Percentiles rank a stretch among this genome's conserved stretches.
These are phyloP conservation scores for Pneumocystis sp. DNA, from an alignment of 1,139 yeast species.

Conservation along the genomic window DNA sequence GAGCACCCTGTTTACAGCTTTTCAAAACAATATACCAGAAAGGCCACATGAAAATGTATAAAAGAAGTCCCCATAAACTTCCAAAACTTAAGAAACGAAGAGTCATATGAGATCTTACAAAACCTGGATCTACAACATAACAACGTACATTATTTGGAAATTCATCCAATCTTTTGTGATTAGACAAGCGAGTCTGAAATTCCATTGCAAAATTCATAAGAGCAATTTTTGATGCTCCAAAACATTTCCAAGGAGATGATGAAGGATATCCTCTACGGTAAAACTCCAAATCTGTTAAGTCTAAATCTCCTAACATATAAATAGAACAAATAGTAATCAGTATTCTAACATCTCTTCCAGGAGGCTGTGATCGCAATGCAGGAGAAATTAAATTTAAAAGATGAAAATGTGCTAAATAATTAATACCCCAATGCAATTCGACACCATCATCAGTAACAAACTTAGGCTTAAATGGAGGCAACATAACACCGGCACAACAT, in stretches of 20 bases:
- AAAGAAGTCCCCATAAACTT: conserved; percentile 47
- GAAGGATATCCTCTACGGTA: conserved; percentile 44
- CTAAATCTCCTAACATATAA: conserved; percentile 56
- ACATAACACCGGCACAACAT: conserved; percentile 71
- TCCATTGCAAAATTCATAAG: conserved; percentile 61
- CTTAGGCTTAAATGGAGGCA: conserved; percentile 51
- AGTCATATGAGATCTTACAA: conserved; percentile 76
- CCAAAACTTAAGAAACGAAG: conserved; percentile 71
- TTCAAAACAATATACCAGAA: conserved; percentile 68
- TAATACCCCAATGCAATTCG: conserved; percentile 69
- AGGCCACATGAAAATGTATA: conserved; percentile 62
- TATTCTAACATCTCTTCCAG: conserved; percentile 83
- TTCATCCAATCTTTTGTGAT: conserved; percentile 47
- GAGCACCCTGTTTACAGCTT: conserved; percentile 64
- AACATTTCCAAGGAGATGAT: conserved; percentile 54
- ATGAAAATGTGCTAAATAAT: conserved; percentile 70
- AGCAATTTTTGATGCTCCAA: conserved; percentile 69
- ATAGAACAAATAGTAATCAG: conserved; percentile 61
- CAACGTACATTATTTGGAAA: conserved; percentile 55
- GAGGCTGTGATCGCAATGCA: conserved; percentile 71
- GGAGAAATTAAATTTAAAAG: conserved; percentile 66
- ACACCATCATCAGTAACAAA: conserved; percentile 64
- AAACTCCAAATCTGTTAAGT: conserved; percentile 55
- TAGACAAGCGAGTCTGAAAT: conserved; percentile 48
- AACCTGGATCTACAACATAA: conserved; percentile 78